A percentile compares a stretch with the other conserved stretches of the same genome.
These are phyloP conservation scores for Annulohypoxylon stygium DNA, from an alignment of 495 filamentous ascomycete genomes.

Conservation along the genomic window DNA sequence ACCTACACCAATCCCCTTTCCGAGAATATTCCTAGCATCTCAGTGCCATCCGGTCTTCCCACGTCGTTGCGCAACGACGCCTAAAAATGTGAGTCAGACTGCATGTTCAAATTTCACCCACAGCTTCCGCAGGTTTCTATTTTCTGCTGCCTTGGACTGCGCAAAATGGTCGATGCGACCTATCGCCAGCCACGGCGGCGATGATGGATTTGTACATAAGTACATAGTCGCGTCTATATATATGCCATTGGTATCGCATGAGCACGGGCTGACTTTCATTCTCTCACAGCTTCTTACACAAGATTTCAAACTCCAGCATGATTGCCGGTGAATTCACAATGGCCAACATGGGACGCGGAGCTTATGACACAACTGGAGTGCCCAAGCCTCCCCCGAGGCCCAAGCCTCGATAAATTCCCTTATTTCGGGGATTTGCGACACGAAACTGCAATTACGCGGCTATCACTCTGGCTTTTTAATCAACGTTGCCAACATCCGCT, in stretches of 20 bases:
- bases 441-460: conserved; percentile 14
- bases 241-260: conserved; percentile 10
- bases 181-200: conserved; percentile 34
- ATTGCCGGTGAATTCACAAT: conserved; percentile 60
- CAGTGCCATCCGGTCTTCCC: conserved; percentile 46
- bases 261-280: conserved; percentile 47
- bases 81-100: conserved; percentile 61
- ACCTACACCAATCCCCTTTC: conserved; percentile 54
- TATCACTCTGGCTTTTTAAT: conserved; percentile 35
- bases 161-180: conserved; percentile 34
- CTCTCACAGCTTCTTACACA: conserved; percentile 26
- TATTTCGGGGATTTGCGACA: conserved; percentile 27
- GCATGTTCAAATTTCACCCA: conserved; percentile 40
- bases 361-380: conserved; percentile 69
- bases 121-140: conserved; percentile 38
- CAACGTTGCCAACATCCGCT: conserved; percentile 23
- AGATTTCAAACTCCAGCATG: conserved; percentile 53
- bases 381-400: conserved; percentile 67
- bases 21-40: conserved; percentile 36
- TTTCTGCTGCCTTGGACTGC: conserved; percentile 36
- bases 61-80: conserved; percentile 50
- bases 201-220: conserved; percentile 36
- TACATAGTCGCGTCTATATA: conserved; percentile 32
- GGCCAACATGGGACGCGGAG: conserved; percentile 68
- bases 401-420: conserved; percentile 61